Conservation (phyloP, 768 basidiomycete species). For the Gymnopilus junonius region DNA sequence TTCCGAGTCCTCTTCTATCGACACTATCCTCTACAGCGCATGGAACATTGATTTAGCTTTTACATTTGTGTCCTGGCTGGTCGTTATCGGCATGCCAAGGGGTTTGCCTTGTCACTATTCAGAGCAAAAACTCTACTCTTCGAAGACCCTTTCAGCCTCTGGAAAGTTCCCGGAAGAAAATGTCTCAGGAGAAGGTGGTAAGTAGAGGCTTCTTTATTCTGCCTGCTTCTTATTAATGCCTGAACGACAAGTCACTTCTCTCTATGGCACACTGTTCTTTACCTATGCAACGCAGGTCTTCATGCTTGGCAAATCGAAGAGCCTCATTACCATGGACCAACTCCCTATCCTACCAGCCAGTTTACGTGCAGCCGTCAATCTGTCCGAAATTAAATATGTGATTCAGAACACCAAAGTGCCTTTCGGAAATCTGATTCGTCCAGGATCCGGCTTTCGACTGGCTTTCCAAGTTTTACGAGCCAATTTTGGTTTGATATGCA, state of each 20-base stretch:
- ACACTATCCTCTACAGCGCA: neutral
- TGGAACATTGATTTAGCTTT: conserved; percentile 10
- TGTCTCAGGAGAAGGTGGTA: conserved; percentile 12
- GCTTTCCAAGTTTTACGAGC: conserved; percentile 15
- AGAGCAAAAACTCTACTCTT: conserved; percentile 10
- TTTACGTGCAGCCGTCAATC: conserved; percentile 14
- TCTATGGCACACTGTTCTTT: conserved; percentile 9
- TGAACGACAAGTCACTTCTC: neutral
- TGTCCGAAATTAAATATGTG: conserved; percentile 7
- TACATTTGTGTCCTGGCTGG: conserved; percentile 9
- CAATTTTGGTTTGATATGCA: conserved; percentile 14
- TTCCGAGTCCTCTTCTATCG: neutral
- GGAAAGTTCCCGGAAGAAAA: conserved; percentile 16
- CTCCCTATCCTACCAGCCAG: conserved; percentile 14
- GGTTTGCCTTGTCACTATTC: conserved; percentile 11
- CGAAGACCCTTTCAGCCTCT: neutral
- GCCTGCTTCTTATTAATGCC: neutral
- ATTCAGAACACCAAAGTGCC: conserved; percentile 5
- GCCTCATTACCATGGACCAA: conserved; percentile 3
- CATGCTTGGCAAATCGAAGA: conserved; percentile 14
- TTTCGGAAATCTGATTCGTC: conserved; percentile 1
- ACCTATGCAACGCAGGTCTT: conserved; percentile 11
- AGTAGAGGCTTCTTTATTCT: neutral
- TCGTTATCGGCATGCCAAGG: conserved; percentile 5
- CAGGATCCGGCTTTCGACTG: conserved; percentile 17